A percentile compares a stretch with the other conserved stretches of the same genome.
Conservation (phyloP, 1,284 basidiomycete species). For the Neonothopanus nambi region DNA sequence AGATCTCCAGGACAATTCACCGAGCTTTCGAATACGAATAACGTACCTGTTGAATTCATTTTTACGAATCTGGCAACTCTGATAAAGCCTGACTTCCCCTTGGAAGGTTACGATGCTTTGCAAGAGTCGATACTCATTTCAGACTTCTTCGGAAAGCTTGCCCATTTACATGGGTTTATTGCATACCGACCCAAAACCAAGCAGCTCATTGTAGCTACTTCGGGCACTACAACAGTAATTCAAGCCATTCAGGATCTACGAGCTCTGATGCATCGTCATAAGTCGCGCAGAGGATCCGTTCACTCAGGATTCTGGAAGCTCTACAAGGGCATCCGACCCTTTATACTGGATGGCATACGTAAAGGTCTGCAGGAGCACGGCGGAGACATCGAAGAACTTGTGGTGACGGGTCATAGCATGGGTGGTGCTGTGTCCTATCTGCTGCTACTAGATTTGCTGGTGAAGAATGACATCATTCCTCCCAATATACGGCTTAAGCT, state of each 20-base stretch:
- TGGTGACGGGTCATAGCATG: slow-evolving; percentile 53
- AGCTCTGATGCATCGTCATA: slow-evolving; percentile 36
- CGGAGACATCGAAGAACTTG: slow-evolving; percentile 38
- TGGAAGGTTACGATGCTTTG: slow-evolving; percentile 47
- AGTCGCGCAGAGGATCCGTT: slow-evolving; percentile 36
- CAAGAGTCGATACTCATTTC: slow-evolving; percentile 33
- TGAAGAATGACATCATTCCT: slow-evolving; percentile 26
- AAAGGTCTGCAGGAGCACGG: slow-evolving; percentile 30
- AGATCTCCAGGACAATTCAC: slow-evolving; percentile 46
- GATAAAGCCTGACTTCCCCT: slow-evolving; percentile 41
- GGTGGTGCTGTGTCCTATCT: slow-evolving; percentile 49
- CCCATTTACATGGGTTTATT: slow-evolving; percentile 42
- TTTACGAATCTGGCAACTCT: slow-evolving; percentile 40
- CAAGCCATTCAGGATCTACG: slow-evolving; percentile 48
- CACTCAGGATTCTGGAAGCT: slow-evolving; percentile 56
- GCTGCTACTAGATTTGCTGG: slow-evolving; percentile 46
- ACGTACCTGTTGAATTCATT: slow-evolving; percentile 39
- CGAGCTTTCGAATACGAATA: slow-evolving; percentile 42
- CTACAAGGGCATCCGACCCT: slow-evolving; percentile 41
- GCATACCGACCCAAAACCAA: slow-evolving; percentile 39
- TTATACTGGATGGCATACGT: slow-evolving; percentile 32
- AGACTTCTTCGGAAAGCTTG: slow-evolving; percentile 39
- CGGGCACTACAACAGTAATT: slow-evolving; percentile 41
- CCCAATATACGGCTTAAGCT: slow-evolving; percentile 35
- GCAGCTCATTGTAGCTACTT: slow-evolving; percentile 49